Conservation (phyloP, 2,329 filamentous ascomycete species). For the Exophiala mesophila region DNA sequence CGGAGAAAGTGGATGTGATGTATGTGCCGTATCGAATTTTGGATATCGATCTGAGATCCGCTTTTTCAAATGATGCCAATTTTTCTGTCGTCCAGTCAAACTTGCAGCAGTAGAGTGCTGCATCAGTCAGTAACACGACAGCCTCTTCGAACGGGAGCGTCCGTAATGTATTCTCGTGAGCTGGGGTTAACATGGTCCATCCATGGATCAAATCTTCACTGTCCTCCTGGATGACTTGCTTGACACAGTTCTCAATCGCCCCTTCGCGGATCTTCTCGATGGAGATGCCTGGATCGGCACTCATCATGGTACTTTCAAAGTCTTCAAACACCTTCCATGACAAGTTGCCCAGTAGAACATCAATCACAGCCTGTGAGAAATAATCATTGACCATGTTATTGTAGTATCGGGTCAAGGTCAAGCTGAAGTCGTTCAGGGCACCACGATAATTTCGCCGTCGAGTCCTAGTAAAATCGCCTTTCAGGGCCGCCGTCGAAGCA, state of each 20-base stretch:
- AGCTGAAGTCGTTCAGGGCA: slow-evolving; percentile 81
- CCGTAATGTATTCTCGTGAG: slow-evolving; percentile 63
- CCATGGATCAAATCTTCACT: slow-evolving; percentile 80
- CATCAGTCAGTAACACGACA: slow-evolving; percentile 79
- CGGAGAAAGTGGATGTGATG: slow-evolving; percentile 79
- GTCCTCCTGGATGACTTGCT: slow-evolving; percentile 79
- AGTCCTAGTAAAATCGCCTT: slow-evolving; percentile 88
- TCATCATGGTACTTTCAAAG: slow-evolving; percentile 91
- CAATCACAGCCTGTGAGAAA: slow-evolving; percentile 90
- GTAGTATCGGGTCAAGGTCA: slow-evolving; percentile 72
- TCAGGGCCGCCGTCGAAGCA: slow-evolving; percentile 89
- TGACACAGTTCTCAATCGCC: slow-evolving; percentile 83
- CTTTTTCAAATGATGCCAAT: slow-evolving; percentile 82
- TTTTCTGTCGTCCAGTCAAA: slow-evolving; percentile 97
- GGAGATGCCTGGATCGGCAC: slow-evolving; percentile 83
- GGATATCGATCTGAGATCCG: slow-evolving; percentile 69
- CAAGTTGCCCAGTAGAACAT: slow-evolving; percentile 87
- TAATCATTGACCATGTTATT: slow-evolving; percentile 96
- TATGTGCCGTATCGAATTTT: slow-evolving; percentile 78
- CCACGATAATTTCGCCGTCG: slow-evolving; percentile 86
- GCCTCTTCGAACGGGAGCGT: slow-evolving; percentile 77
- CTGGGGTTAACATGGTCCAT: slow-evolving; percentile 81
- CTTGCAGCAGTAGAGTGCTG: slow-evolving; percentile 79
- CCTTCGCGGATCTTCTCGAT: slow-evolving; percentile 77
- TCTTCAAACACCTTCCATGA: slow-evolving; percentile 83